These are phyloP conservation scores for Nakazawaea siamensis DNA, from an alignment of 805 yeast genomes.

Conservation along the genomic window DNA sequence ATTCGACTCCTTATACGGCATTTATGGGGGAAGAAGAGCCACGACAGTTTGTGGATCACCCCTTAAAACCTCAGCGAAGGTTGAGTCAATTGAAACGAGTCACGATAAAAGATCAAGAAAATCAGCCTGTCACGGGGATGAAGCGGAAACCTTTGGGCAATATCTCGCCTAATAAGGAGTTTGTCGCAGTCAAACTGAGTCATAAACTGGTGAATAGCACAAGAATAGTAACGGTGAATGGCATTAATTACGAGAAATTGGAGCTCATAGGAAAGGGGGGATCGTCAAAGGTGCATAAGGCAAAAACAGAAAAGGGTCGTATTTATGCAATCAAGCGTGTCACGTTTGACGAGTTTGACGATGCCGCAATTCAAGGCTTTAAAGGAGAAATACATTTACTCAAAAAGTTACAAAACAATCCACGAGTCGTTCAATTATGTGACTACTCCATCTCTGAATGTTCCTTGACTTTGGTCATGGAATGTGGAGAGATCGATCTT, in stretches of 20 bases:
- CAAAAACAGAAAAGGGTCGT: conserved; percentile 38
- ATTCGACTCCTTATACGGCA: too few relatives aligned
- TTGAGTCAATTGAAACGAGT: too few relatives aligned
- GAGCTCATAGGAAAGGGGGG: conserved; percentile 90
- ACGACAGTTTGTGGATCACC: too few relatives aligned
- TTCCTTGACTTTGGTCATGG: conserved; percentile 73
- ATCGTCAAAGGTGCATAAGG: conserved; percentile 81
- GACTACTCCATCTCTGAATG: conserved; percentile 59
- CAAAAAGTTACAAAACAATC: conserved; percentile 45
- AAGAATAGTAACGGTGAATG: conserved; percentile 44
- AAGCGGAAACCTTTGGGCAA: too few relatives aligned
- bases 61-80: too few relatives aligned
- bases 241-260: conserved; percentile 57
- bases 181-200: too few relatives aligned
- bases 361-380: conserved; percentile 63
- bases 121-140: too few relatives aligned
- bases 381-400: conserved; percentile 85
- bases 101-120: too few relatives aligned
- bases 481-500: conserved; percentile 87
- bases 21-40: too few relatives aligned
- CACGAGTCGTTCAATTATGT: conserved; percentile 69
- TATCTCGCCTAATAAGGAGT: too few relatives aligned
- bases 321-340: conserved; percentile 78
- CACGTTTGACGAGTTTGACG: conserved; percentile 73
- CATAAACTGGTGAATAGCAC: too few relatives aligned